These are phyloP conservation scores for Hypomontagnella monticulosa DNA, from an alignment of 495 filamentous ascomycete species.

Conservation along the genomic window DNA sequence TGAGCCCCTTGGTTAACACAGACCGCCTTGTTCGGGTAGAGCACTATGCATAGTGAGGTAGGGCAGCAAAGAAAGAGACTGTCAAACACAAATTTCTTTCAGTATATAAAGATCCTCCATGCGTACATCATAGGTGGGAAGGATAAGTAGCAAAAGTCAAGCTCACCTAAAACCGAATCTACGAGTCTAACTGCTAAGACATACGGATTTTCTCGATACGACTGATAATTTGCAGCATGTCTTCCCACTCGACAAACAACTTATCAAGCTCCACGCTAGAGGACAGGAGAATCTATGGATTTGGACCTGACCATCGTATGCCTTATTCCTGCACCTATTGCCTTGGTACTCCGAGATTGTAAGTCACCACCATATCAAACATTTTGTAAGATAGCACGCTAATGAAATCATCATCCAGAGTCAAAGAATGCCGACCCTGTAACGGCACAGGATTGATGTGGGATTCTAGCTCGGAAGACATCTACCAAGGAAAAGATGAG, in stretches of 20 bases:
- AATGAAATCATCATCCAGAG: slow-evolving; percentile 7
- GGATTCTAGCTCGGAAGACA: slow-evolving; percentile 17
- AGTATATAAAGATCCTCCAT: neutral
- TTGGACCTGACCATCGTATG: slow-evolving; percentile 31
- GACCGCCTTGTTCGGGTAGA: slow-evolving; percentile 7
- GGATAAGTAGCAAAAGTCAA: neutral
- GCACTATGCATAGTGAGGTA: slow-evolving; percentile 3
- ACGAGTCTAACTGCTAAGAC: neutral
- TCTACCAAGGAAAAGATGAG: slow-evolving; percentile 20
- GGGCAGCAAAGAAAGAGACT: neutral
- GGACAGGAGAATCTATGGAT: slow-evolving; percentile 29
- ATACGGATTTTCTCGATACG: neutral
- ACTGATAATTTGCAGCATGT: slow-evolving; percentile 15
- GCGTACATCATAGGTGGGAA: too few relatives aligned
- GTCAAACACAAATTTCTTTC: neutral
- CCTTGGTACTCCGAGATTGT: slow-evolving; percentile 33
- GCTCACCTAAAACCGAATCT: neutral
- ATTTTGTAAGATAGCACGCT: neutral
- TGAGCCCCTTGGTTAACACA: neutral
- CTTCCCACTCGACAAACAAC: slow-evolving; percentile 18
- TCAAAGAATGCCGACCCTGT: slow-evolving; percentile 28
- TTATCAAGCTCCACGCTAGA: slow-evolving; percentile 11
- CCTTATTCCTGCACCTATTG: slow-evolving; percentile 34
- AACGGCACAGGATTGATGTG: slow-evolving; percentile 32
- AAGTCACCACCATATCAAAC: neutral